phyloP scores from a whole-genome alignment of 192 early-diverging fungal genomes.

The Paraglomus brasilianum region DNA sequence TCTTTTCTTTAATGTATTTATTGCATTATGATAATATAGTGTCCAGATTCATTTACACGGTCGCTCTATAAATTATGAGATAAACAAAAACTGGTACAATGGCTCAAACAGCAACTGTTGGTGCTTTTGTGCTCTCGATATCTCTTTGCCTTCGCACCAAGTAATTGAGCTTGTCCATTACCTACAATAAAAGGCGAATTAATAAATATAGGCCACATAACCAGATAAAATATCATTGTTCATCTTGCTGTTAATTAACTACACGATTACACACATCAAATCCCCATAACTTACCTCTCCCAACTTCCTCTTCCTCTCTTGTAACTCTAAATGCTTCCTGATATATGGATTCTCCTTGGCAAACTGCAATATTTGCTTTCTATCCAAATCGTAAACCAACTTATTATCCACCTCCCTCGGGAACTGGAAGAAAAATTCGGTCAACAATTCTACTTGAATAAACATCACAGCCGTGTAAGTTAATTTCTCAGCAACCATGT shows the following conservation, averaged over 20 bases:
- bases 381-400: slow-evolving; percentile 82
- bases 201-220: slow-evolving; percentile 2
- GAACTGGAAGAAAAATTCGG: slow-evolving; percentile 98
- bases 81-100: no score
- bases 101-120: no score
- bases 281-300: slow-evolving; percentile 71
- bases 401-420: slow-evolving; percentile 92
- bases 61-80: no score
- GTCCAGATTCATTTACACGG: no score
- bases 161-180: slow-evolving; percentile 59
- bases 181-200: slow-evolving; percentile 15
- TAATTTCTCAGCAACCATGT: slow-evolving; percentile 91
- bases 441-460: slow-evolving; percentile 94
- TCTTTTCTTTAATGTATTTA: no score
- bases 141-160: slow-evolving; percentile 55
- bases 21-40: no score
- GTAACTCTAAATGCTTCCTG: slow-evolving; percentile 78
- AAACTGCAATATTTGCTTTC: slow-evolving; percentile 81
- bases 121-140: slow-evolving; percentile 41
- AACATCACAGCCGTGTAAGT: slow-evolving; percentile 97
- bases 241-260: neutral
- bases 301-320: slow-evolving; percentile 81
- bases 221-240: neutral
- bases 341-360: slow-evolving; percentile 87
- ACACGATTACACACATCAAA: neutral